Evolutionary conservation across 371 early-diverging fungal genomes (phyloP).

Genomic region (Apophysomyces ossiformis): DNA sequence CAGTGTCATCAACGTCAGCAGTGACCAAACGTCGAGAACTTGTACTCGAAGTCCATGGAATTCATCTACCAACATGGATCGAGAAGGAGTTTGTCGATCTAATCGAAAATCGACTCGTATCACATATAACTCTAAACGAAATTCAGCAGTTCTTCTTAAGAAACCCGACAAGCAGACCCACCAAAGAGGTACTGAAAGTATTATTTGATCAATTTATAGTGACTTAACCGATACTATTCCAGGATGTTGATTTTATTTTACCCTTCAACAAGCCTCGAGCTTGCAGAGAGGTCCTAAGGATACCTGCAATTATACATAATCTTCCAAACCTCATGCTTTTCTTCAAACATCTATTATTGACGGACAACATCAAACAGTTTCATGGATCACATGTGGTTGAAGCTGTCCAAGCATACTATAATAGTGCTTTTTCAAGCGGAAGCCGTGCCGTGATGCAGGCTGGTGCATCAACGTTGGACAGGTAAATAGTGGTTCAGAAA

Average conservation of each 20-base stretch:
- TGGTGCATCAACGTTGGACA: not conserved
- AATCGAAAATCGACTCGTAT: conserved; percentile 67
- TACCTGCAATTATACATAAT: conserved; percentile 62
- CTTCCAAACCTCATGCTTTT: conserved; percentile 65
- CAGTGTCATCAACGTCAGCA: not conserved
- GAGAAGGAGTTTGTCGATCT: conserved; percentile 70
- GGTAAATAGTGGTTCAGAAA: not conserved
- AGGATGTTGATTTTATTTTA: conserved; percentile 72
- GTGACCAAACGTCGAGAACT: conserved; percentile 44
- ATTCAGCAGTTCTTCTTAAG: conserved; percentile 73
- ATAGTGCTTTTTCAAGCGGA: conserved; percentile 16
- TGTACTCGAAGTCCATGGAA: conserved; percentile 75
- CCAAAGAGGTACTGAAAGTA: conserved; percentile 51
- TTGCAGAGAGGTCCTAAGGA: conserved; percentile 43
- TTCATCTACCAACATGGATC: conserved; percentile 69
- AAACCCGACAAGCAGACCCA: conserved; percentile 68
- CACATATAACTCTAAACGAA: conserved; percentile 65
- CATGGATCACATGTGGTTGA: conserved; percentile 62
- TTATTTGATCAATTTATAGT: not conserved
- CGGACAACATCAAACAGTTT: conserved; percentile 54
- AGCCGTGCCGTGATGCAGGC: conserved; percentile 13
- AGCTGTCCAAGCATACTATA: conserved; percentile 49
- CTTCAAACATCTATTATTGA: conserved; percentile 67
- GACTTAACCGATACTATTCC: conserved; percentile 10
- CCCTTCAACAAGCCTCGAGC: conserved; percentile 55